Evolutionary conservation across 2,329 filamentous ascomycete genomes (phyloP), one percentile per base, ranked within the genome.

Genomic region (Teratosphaeria nubilosa): DNA sequence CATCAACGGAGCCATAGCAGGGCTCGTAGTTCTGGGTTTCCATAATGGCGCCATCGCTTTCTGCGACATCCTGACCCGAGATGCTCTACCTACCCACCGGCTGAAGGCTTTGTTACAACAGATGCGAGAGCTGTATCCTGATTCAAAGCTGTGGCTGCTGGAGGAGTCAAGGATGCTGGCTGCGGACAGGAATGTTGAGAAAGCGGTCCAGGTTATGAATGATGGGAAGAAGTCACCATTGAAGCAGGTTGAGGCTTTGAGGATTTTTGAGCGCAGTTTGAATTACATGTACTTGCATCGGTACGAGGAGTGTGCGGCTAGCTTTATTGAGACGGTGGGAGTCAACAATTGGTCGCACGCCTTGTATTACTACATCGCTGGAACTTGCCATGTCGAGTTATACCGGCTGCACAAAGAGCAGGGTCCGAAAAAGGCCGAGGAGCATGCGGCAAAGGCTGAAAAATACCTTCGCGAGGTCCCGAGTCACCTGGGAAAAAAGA

Each of bases 311-410:
- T 91, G 88, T 73, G 83, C 88, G 2, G 80, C 86, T 58, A 81
- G 84, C 0, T 97, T 96, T 73, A 73, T 91, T 55, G 78, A 79
- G 64, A 79, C 79, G 72, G 77, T 89, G 11, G 85, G 88, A 57
- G 80, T 94, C 57, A 96, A 96, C 73, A 89, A 89, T 65, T 97
- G 94, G 94, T 91, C 87, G 58, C 90, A 91, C 56, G 85, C 86
- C 0, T 72, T 97, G 56, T 97, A 99, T 75, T 90, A 90, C 70
- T 97, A 91, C 74, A 87, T 95, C 63, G 87, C 88, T 1, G 94
- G 86, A 7, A 81, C 82, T 13, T 86, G 87, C 0, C 86, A 95
- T 64, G 74, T 97, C 1, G 90, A 94, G 67, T 78, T 90, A 5
- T 97, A 96, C 73, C 84, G 94, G 10, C 77, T 84, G 1, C 71